Conservation (phyloP, 495 filamentous ascomycete genomes). For the Podospora appendiculata region DNA sequence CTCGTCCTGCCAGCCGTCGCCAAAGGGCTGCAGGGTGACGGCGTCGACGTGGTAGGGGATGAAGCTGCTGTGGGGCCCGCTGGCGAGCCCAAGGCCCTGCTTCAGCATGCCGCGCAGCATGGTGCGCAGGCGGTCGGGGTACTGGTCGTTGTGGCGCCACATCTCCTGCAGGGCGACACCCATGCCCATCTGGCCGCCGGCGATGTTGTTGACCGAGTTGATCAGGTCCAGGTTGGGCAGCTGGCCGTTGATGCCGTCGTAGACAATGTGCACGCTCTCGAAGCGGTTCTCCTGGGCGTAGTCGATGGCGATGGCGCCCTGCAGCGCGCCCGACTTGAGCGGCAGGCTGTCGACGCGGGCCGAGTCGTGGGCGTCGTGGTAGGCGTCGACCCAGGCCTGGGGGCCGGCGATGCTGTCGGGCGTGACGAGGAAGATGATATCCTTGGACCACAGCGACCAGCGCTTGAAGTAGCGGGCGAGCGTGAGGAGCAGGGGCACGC, state of each 20-base stretch:
- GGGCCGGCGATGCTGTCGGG: constrained; percentile 83
- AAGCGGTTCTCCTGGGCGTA: constrained; percentile 80
- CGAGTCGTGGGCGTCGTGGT: constrained; percentile 77
- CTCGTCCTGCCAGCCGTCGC: constrained; percentile 92
- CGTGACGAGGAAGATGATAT: constrained; percentile 88
- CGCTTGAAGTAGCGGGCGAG: constrained; percentile 91
- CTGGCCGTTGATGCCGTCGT: constrained; percentile 95
- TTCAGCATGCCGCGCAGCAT: constrained; percentile 91
- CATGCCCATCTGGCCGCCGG: constrained; percentile 88
- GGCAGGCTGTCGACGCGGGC: constrained; percentile 65
- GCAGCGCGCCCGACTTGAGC: constrained; percentile 84
- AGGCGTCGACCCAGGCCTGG: constrained; percentile 96
- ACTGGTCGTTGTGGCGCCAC: constrained; percentile 74
- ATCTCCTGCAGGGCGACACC: constrained; percentile 75
- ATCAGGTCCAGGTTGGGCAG: constrained; percentile 92
- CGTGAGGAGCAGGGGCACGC: constrained; percentile 76
- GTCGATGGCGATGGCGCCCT: constrained; percentile 90
- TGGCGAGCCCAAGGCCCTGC: constrained; percentile 83
- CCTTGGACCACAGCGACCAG: constrained; percentile 98
- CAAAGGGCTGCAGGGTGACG: constrained; percentile 82
- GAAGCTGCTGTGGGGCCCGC: constrained; percentile 87
- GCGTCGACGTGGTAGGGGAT: constrained; percentile 98
- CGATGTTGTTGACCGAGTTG: constrained; percentile 85
- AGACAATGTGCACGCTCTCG: constrained; percentile 79
- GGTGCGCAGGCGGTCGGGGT: constrained; percentile 73